Conservation (phyloP, 345 rosid species). For the Nephelium lappaceum region DNA sequence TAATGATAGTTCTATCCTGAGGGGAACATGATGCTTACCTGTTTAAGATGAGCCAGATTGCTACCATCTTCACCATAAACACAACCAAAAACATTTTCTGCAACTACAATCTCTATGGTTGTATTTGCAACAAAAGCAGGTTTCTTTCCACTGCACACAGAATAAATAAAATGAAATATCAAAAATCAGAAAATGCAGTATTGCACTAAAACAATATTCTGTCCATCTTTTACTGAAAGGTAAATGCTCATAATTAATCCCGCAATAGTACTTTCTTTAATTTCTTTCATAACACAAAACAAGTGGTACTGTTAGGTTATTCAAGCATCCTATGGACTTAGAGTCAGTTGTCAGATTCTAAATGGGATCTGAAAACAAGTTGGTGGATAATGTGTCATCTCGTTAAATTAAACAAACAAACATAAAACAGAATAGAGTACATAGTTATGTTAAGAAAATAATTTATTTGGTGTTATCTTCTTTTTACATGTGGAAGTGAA, state of each 20-base stretch:
- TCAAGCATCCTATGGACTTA: neutral
- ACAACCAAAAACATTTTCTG: slow-evolving; percentile 43
- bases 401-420: neutral
- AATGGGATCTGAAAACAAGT: neutral
- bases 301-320: neutral
- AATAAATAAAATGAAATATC: slow-evolving; percentile 1
- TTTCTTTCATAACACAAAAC: neutral
- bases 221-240: neutral
- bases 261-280: neutral
- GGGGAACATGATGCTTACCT: slow-evolving; percentile 35
- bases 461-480: neutral
- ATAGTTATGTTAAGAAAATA: neutral
- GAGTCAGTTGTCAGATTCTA: neutral
- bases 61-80: slow-evolving; percentile 58
- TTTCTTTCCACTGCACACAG: slow-evolving; percentile 36
- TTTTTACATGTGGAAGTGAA: neutral
- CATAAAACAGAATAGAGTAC: neutral
- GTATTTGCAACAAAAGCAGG: slow-evolving; percentile 51
- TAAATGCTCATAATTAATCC: slow-evolving; percentile 7
- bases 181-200: neutral
- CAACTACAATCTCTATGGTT: slow-evolving; percentile 49
- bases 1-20: neutral
- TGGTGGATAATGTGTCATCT: neutral
- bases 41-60: slow-evolving; percentile 58
- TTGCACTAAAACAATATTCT: neutral